Percentiles rank a stretch among this genome's conserved stretches.
Conservation (phyloP, 768 basidiomycete genomes). For the Macrolepiota albuminosa region DNA sequence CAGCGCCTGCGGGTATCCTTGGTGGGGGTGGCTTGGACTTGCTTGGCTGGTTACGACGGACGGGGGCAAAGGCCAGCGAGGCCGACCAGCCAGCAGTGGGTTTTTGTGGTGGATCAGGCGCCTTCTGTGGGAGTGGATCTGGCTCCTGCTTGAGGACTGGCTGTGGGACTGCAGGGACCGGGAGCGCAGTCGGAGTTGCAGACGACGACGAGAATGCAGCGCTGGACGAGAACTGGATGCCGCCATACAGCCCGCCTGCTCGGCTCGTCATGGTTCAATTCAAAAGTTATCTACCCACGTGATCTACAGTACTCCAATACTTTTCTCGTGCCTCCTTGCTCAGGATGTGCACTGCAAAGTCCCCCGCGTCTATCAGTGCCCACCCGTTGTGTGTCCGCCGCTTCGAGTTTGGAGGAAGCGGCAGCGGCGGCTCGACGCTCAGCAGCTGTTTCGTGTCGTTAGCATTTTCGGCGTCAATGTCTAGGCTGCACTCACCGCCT, state of each 20-base stretch:
- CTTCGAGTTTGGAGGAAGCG: conserved; percentile 60
- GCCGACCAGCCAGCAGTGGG: conserved; percentile 77
- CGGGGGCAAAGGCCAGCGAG: conserved; percentile 83
- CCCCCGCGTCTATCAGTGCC: conserved; percentile 81
- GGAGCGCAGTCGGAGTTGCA: conserved; percentile 20
- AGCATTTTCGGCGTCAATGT: neutral
- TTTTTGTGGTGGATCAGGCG: conserved; percentile 29
- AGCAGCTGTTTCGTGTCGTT: conserved; percentile 41
- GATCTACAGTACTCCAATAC: conserved; percentile 46
- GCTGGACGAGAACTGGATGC: conserved; percentile 77
- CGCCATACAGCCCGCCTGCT: conserved; percentile 83
- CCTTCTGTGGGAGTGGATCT: conserved; percentile 17
- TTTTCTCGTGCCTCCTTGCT: conserved; percentile 61
- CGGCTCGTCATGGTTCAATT: conserved; percentile 55
- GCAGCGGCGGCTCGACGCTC: conserved; percentile 49
- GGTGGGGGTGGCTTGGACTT: conserved; percentile 54
- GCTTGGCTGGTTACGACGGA: conserved; percentile 52
- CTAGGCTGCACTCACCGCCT: conserved; percentile 46
- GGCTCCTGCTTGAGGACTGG: conserved; percentile 21
- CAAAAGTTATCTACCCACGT: conserved; percentile 9
- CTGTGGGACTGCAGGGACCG: conserved; percentile 18
- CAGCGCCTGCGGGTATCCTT: conserved; percentile 60
- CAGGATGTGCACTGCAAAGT: conserved; percentile 75
- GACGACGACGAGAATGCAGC: conserved; percentile 47
- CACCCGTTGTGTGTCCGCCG: conserved; percentile 63